Base-by-base conservation (phyloP, 2,329 filamentous ascomycete species). In the Microcyclospora pomicola region DNA sequence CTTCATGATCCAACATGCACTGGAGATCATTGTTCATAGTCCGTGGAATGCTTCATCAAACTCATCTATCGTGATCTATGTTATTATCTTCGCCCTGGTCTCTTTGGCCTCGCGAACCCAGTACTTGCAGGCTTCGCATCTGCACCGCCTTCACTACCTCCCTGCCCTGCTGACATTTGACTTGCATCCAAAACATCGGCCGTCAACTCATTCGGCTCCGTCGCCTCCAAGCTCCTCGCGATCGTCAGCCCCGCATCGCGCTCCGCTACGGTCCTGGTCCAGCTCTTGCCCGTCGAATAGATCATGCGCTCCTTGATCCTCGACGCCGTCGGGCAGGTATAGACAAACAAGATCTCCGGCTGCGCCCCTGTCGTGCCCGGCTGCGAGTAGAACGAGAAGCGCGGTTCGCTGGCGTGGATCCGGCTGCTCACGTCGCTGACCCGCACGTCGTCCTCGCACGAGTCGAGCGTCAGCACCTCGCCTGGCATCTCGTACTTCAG, bases 281-380 rank as follows among this genome's bases (percentile, higher is more conserved):
- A 66, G 41, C 68, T 71, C 39, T 57, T 58, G 34, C 52, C 49
- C 38, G 71, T 73, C 15, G 83, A 82, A 57, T 91, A 91, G 53
- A 91, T 61, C 84, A 92, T 92, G 46, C 82, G 71, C 61, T 82
- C 80, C 64, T 84, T 87, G 64, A 91, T 82, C 61, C 77, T 82
- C 37, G 70, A 75, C 19, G 66, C 72, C 0, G 72, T 65, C 1
- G 84, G 84, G 58, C 82, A 86, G 5, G 82, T 88, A 63, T 86
- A 88, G 55, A 91, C 76, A 64, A 91, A 91, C 5, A 88, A 67
- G 34, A 88, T 65, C 37, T 67, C 63, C 42, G 70, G 61, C 33
- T 54, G 45, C 27, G 65, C 61, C 43, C 75, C 49, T 2, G 54
- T 62, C 31, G 70, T 69, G 52, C 80, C 71, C 10, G 60, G 64